A percentile compares a stretch with the other conserved stretches of the same genome.
Conservation (phyloP, 2,329 filamentous ascomycete species). For the Botrytis deweyae region DNA sequence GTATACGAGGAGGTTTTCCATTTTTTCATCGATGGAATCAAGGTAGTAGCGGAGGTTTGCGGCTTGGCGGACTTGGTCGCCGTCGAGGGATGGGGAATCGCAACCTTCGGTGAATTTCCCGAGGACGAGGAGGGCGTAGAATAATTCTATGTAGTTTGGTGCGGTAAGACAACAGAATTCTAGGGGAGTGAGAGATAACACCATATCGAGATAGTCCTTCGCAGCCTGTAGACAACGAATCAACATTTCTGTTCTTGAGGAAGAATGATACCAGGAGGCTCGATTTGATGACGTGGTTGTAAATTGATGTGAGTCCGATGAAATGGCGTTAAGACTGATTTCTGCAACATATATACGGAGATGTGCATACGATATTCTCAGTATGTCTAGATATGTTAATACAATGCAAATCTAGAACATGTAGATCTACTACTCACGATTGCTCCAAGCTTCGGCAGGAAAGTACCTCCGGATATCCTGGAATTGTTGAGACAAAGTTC, state of each 20-base stretch:
- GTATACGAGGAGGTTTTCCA: not conserved
- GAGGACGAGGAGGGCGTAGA: slow-evolving; percentile 31
- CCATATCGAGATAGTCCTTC: slow-evolving; percentile 30
- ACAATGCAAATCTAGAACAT: not conserved
- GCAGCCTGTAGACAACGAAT: slow-evolving; percentile 26
- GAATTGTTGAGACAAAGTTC: slow-evolving; percentile 33
- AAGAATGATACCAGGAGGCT: slow-evolving; percentile 30
- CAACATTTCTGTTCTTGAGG: slow-evolving; percentile 26
- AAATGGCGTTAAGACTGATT: slow-evolving; percentile 32
- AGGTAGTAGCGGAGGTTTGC: slow-evolving; percentile 30
- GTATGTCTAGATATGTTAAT: not conserved
- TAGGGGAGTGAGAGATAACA: slow-evolving; percentile 20
- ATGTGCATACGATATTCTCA: slow-evolving; percentile 22
- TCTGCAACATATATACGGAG: slow-evolving; percentile 32
- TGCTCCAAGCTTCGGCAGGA: slow-evolving; percentile 30
- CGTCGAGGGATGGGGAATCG: slow-evolving; percentile 24
- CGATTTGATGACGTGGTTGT: not conserved
- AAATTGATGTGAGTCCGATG: slow-evolving; percentile 16
- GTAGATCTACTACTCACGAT: slow-evolving; percentile 24
- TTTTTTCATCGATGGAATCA: slow-evolving; percentile 23
- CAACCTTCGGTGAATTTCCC: slow-evolving; percentile 25
- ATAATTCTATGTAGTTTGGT: slow-evolving; percentile 24
- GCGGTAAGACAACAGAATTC: slow-evolving; percentile 20
- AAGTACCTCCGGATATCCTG: slow-evolving; percentile 30
- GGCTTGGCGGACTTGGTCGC: slow-evolving; percentile 12